Conservation (phyloP, 495 filamentous ascomycete species). For the Penicillium odoratum region DNA sequence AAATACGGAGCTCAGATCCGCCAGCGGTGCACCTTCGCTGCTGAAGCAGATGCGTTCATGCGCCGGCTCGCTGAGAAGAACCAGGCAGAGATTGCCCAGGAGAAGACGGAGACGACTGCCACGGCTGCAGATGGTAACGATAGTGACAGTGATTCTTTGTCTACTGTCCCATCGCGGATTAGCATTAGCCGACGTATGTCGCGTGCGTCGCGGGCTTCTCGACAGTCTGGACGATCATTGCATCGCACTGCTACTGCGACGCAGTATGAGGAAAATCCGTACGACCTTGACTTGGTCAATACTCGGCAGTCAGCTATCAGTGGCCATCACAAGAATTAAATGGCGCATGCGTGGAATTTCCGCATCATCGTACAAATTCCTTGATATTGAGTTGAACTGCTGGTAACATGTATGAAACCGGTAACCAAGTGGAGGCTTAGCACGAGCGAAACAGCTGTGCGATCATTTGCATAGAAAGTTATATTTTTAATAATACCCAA, state of each 20-base stretch:
- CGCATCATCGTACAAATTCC: background rate
- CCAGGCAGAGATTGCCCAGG: conserved; percentile 13
- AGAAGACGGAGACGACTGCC: conserved; percentile 11
- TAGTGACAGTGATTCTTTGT: conserved; percentile 26
- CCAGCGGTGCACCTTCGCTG: conserved; percentile 66
- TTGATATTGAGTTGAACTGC: too few species aligned
- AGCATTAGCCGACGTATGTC: conserved; percentile 22
- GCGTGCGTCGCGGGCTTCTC: conserved; percentile 29
- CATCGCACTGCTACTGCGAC: conserved; percentile 27
- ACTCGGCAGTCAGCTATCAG: conserved; percentile 35
- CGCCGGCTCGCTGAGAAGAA: conserved; percentile 30
- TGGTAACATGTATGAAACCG: background rate
- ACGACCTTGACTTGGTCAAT: conserved; percentile 40
- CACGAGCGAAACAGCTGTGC: background rate
- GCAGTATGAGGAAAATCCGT: conserved; percentile 42
- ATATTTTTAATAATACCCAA: background rate
- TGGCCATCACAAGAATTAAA: conserved; percentile 19
- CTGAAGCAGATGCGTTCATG: conserved; percentile 42
- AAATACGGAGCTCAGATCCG: conserved; percentile 66
- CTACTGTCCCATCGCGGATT: conserved; percentile 27
- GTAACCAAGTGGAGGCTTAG: background rate
- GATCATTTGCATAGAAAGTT: background rate
- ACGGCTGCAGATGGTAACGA: conserved; percentile 6
- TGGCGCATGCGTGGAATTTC: background rate
- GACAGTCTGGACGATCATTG: conserved; percentile 29